These are phyloP conservation scores for Aotearoamyces nothofagi DNA, from an alignment of 2,329 filamentous ascomycete species.

Conservation along the genomic window DNA sequence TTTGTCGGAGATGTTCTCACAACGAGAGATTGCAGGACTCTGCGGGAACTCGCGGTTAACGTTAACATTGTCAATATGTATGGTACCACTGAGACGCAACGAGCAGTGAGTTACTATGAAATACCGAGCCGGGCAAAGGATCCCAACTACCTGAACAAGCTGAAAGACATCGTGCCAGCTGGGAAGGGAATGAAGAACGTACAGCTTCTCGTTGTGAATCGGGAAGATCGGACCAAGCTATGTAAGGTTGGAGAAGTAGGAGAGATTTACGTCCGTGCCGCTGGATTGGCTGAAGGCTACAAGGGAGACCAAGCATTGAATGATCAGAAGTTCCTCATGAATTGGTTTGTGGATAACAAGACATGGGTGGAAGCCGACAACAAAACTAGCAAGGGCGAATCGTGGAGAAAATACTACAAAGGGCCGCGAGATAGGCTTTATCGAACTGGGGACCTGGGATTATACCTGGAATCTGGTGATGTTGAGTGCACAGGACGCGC, in stretches of 20 bases:
- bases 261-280: conserved; percentile 71
- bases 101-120: conserved; percentile 71
- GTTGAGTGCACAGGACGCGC: conserved; percentile 67
- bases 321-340: conserved; percentile 4
- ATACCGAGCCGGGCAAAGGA: conserved; percentile 52
- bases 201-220: conserved; percentile 72
- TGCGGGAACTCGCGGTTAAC: conserved; percentile 66
- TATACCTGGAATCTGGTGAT: conserved; percentile 51
- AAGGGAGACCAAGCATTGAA: conserved; percentile 20
- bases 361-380: conserved; percentile 6
- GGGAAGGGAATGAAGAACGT: conserved; percentile 81
- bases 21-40: conserved; percentile 60
- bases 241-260: conserved; percentile 73
- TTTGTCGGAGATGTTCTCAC: conserved; percentile 88
- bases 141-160: conserved; percentile 43
- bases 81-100: conserved; percentile 73
- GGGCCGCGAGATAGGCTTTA: conserved; percentile 80
- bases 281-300: conserved; percentile 73
- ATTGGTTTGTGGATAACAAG: conserved; percentile 6
- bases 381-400: conserved; percentile 41
- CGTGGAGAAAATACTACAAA: conserved; percentile 66
- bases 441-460: conserved; percentile 72
- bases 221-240: conserved; percentile 44
- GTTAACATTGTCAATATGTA: conserved; percentile 73
- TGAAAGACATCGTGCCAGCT: conserved; percentile 67